Conservation (phyloP, 192 early-diverging fungal species). For the Haplosporangium gracile region DNA sequence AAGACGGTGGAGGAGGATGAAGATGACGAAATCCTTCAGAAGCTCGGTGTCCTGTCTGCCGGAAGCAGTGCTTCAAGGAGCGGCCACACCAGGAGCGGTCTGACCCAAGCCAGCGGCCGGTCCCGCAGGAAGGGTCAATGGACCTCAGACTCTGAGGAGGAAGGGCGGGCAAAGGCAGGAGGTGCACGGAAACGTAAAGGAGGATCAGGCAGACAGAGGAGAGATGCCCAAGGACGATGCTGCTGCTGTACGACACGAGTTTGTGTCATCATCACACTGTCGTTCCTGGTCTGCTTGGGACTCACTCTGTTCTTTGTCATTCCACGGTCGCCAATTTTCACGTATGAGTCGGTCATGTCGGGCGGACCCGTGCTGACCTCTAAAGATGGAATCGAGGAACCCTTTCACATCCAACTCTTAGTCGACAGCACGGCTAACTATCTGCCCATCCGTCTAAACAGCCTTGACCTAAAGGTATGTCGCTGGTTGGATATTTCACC, state of each 20-base stretch:
- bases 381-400: conserved; percentile 28
- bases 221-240: conserved; percentile 11
- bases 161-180: conserved; percentile 14
- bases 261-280: conserved; percentile 19
- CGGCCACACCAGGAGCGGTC: conserved; percentile 28
- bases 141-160: conserved; percentile 51
- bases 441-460: conserved; percentile 26
- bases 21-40: conserved; percentile 49
- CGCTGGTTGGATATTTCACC: not conserved
- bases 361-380: not conserved
- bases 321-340: conserved; percentile 27
- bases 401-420: conserved; percentile 29
- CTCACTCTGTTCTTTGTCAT: conserved; percentile 36
- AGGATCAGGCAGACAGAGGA: not conserved
- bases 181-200: not conserved
- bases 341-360: conserved; percentile 27
- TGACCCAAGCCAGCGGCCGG: conserved; percentile 34
- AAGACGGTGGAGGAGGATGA: conserved; percentile 36
- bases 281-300: conserved; percentile 19
- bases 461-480: conserved; percentile 30
- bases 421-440: conserved; percentile 45
- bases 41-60: conserved; percentile 33
- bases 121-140: conserved; percentile 50
- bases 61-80: conserved; percentile 21
- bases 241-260: conserved; percentile 25